phyloP scores from a whole-genome alignment of 306 rosid genomes.

The Quercus agrifolia region DNA sequence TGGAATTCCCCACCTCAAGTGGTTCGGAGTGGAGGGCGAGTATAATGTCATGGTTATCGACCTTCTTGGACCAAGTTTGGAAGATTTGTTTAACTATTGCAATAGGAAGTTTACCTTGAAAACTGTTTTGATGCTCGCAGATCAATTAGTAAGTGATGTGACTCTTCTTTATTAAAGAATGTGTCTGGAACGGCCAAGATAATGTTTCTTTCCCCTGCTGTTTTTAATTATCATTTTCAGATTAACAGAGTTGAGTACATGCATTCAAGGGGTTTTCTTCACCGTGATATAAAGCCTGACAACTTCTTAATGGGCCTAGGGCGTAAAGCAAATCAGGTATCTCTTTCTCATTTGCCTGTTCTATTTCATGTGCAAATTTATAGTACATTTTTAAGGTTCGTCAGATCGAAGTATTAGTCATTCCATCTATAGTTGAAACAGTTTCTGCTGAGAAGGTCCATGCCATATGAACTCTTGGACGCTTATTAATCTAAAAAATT shows the following conservation, averaged over 20 bases:
- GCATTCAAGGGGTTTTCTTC: constrained; percentile 99
- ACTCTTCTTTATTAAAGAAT: constrained; percentile 12
- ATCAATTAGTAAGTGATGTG: constrained; percentile 75
- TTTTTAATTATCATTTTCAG: constrained; percentile 44
- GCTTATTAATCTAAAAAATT: too few relatives aligned
- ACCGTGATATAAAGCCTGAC: constrained; percentile 98
- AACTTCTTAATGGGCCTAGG: constrained; percentile 98
- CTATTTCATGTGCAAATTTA: not conserved
- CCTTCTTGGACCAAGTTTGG: constrained; percentile 99
- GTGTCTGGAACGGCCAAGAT: constrained; percentile 12
- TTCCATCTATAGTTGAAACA: too few relatives aligned
- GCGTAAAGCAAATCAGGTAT: constrained; percentile 97
- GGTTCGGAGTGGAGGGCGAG: constrained; percentile 98
- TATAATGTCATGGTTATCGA: constrained; percentile 96
- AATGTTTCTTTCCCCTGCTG: not conserved
- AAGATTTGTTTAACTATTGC: constrained; percentile 96
- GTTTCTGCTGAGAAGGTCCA: too few relatives aligned
- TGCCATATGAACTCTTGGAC: too few relatives aligned
- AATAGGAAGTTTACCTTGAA: constrained; percentile 85
- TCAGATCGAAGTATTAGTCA: not conserved
- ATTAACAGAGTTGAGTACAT: constrained; percentile 97
- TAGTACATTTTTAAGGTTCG: not conserved
- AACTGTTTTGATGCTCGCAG: constrained; percentile 97
- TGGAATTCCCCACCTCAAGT: constrained; percentile 97
- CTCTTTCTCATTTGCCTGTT: constrained; percentile 2